Evolutionary conservation across 2,329 filamentous ascomycete genomes (phyloP).

Genomic region (Arthrobotrys iridis): DNA sequence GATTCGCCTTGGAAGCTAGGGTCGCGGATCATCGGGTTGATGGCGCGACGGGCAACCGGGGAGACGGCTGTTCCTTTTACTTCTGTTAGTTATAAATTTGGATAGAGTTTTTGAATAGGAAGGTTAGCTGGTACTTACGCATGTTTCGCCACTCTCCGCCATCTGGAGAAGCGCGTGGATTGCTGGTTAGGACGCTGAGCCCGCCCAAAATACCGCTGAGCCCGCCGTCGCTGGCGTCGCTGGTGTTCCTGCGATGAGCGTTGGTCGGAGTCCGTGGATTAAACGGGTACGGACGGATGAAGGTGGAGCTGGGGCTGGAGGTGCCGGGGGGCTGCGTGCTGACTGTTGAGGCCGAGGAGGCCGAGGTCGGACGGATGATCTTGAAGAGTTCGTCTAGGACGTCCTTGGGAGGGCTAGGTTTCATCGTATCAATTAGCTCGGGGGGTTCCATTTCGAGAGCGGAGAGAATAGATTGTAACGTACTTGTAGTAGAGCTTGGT

Average conservation of each 20-base stretch:
- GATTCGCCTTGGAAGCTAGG: constrained; percentile 51
- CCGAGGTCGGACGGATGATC: constrained; percentile 50
- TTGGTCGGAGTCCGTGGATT: constrained; percentile 45
- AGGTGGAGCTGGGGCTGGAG: constrained; percentile 35
- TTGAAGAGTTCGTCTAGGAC: constrained; percentile 52
- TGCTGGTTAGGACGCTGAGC: constrained; percentile 28
- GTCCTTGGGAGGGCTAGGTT: constrained; percentile 40
- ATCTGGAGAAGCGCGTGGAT: constrained; percentile 39
- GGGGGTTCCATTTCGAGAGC: not conserved
- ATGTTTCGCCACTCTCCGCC: constrained; percentile 41
- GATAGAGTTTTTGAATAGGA: not conserved
- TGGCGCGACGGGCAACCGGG: constrained; percentile 38
- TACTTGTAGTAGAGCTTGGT: constrained; percentile 43
- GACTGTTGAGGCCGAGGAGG: constrained; percentile 28
- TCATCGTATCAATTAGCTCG: not conserved
- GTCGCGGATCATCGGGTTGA: constrained; percentile 53
- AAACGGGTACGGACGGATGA: constrained; percentile 29
- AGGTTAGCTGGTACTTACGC: constrained; percentile 21
- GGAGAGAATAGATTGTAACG: not conserved
- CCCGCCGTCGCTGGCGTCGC: constrained; percentile 46
- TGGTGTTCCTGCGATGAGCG: constrained; percentile 45
- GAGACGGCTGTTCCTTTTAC: constrained; percentile 34
- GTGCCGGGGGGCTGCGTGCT: constrained; percentile 9
- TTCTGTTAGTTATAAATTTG: constrained; percentile 11
- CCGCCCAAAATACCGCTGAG: constrained; percentile 45